A percentile compares a stretch with the other conserved stretches of the same genome.
Evolutionary conservation across 2,329 filamentous ascomycete species (phyloP).

Genomic region (Cyphellophora europaea): DNA sequence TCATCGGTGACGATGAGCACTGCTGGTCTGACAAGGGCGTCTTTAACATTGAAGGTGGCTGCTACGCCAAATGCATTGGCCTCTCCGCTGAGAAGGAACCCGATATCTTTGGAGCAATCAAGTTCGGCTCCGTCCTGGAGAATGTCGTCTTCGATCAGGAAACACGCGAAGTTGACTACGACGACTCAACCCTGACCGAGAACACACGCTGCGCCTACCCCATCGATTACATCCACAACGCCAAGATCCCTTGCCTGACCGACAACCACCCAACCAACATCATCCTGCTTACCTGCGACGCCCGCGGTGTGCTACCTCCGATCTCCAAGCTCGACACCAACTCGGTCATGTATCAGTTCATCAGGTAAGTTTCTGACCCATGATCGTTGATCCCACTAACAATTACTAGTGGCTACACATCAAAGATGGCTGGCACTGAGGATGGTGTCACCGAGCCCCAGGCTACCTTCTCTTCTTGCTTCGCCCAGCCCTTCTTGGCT

Average conservation of each 20-base stretch:
- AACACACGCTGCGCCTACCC: slow-evolving; percentile 98
- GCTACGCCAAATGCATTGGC: slow-evolving; percentile 98
- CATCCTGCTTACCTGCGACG: slow-evolving; percentile 95
- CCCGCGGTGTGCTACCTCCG: slow-evolving; percentile 89
- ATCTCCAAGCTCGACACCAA: slow-evolving; percentile 92
- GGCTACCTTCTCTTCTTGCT: slow-evolving; percentile 98
- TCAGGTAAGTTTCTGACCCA: no score
- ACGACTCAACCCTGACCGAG: slow-evolving; percentile 88
- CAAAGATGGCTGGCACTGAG: slow-evolving; percentile 99
- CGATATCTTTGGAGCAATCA: slow-evolving; percentile 93
- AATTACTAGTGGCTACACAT: slow-evolving; percentile 97
- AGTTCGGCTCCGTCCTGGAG: slow-evolving; percentile 93
- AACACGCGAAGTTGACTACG: slow-evolving; percentile 87
- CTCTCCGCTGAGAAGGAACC: slow-evolving; percentile 98
- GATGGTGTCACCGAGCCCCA: slow-evolving; percentile 94
- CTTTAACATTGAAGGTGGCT: slow-evolving; percentile 99
- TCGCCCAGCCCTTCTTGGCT: slow-evolving; percentile 97
- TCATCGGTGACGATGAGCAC: slow-evolving; percentile 99
- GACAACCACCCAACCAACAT: slow-evolving; percentile 90
- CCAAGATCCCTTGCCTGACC: slow-evolving; percentile 93
- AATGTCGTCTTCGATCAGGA: slow-evolving; percentile 95
- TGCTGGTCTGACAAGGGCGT: slow-evolving; percentile 96
- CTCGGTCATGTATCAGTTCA: slow-evolving; percentile 99
- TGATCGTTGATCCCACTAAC: no score
- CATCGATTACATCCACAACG: slow-evolving; percentile 97